Evolutionary conservation across 75 land plant species (phyloP), one percentile per base, ranked within the genome.

Genomic region (Cunninghamia lanceolata): DNA sequence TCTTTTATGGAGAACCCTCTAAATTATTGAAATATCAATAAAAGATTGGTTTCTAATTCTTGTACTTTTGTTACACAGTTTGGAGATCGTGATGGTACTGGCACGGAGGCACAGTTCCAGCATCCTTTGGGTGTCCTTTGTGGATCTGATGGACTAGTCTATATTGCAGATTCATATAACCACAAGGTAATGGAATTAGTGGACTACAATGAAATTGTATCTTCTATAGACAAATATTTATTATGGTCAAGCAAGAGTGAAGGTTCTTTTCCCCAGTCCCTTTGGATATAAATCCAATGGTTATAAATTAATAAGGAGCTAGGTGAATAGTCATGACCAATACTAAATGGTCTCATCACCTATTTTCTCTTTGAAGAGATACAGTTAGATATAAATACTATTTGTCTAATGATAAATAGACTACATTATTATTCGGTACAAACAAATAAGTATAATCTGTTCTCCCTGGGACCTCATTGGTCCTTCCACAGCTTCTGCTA

Each of bases 61-160:
- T 43, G 19, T 79, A 2, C 40, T 78, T 40, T 80, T 45, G 21
- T 14, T 83, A 68, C 89, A 85, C 90, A 98, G 99, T 98, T 95
- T 94, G 99, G 99, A 85, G 99, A 98, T 85, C 94, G 91, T 83
- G 99, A 98, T 92, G 99, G 99, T 75, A 74, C 90, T 83, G 97
- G 95, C 15, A 88, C 97, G 63, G 93, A 91, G 85, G 99, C 96
- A 42, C 97, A 93, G 80, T 91, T 98, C 85, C 99, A 98, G 88
- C 99, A 98, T 88, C 99, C 99, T 39, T 85, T 98, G 77, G 99
- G 99, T 45, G 92, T 98, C 50, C 85, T 89, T 6, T 91, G 92
- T 87, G 93, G 93, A 73, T 84, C 93, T 16, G 89, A 93, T 86
- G 94, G 95, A 76, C 89, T 91, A 87, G 90, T 98, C 75, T 98